Base-by-base conservation (phyloP, 2,329 filamentous ascomycete genomes). In the Penicillium sp. region DNA sequence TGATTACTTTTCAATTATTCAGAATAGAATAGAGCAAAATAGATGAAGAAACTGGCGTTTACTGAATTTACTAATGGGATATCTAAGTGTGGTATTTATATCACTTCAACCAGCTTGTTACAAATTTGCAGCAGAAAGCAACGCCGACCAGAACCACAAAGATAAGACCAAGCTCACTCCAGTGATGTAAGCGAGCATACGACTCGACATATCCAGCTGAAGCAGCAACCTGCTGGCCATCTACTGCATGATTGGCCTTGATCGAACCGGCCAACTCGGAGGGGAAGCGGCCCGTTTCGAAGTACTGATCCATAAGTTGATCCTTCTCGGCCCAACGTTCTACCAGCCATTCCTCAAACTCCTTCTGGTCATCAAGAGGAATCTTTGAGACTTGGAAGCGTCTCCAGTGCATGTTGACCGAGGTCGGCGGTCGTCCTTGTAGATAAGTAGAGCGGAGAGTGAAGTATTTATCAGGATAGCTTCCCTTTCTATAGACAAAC, bases 321-420 rank as follows among this genome's bases (percentile, higher is more conserved):
- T 99, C 93, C 73, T 99, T 99, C 71, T 96, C 91, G 48, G 87
- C 84, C 94, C 94, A 99, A 42, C 91, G 84, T 54, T 90, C 86
- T 31, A 87, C 83, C 28, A 97, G 80, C 94, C 94, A 99, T 3
- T 80, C 67, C 55, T 95, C 91, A 67, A 99, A 99, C 7, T 83
- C 79, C 38, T 88, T 82, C 16, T 83, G 81, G 63, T 88, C 84
- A 31, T 91, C 82, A 10, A 96, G 82, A 0, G 93, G 93, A 41
- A 99, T 96, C 19, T 91, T 86, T 22, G 83, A 82, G 14, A 97
- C 71, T 33, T 84, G 83, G 74, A 96, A 97, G 10, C 91, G 86
- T 50, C 94, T 86, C 91, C 93, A 99, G 75, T 96, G 89, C 79
- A 97, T 92, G 74, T 97, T 97, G 67, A 97, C 92, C 1, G 91